Base-by-base conservation (phyloP, 1,284 basidiomycete species). In the Mycena citricolor region DNA sequence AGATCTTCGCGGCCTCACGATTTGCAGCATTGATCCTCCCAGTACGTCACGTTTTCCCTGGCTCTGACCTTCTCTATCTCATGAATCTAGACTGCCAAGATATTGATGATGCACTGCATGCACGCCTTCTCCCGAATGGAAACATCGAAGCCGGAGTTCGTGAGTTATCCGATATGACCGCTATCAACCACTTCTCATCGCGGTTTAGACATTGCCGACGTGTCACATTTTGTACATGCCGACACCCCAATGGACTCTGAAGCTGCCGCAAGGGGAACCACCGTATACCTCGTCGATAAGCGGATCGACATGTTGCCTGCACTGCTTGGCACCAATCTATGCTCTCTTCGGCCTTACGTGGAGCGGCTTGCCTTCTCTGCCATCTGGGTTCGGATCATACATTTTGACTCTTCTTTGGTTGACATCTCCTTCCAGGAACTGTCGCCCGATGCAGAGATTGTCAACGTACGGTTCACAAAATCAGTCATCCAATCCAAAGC, bases 101-200 rank as follows among this genome's bases (percentile, higher is more conserved):
- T 68, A 99, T 99, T 32, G 97, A 99, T 62, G 97, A 99, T 65
- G 97, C 97, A 0, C 70, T 99, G n/a, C 97, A 99, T 65, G 97
- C 97, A 8, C 79, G 87, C 41, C 73, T 67, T 35, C 70, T 99
- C 21, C 83, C 92, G 0, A 97, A 97, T 59, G 95, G 95, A 2
- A 94, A 97, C 64, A 90, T 98, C 51, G 91, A 99, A 63, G 94
- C 94, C 22, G 97, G 97, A 39, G 97, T 99, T 54, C 95, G 93
- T 97, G 59, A 76, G 93, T 89, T 13, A 16, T 35, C 13, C 34
- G 28, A 32, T 19, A 36, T 14, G 34, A 8, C n/a, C n/a, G 29
- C 20, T 17, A 32, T n/a, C 16, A 19, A 19, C 10, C 20, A 32
- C 22, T 24, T 4, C 11, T 37, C 34, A n/a, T 38, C 34, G 24